Evolutionary conservation across 2,329 filamentous ascomycete species (phyloP).

Genomic region (Aaosphaeria pasadenensis): DNA sequence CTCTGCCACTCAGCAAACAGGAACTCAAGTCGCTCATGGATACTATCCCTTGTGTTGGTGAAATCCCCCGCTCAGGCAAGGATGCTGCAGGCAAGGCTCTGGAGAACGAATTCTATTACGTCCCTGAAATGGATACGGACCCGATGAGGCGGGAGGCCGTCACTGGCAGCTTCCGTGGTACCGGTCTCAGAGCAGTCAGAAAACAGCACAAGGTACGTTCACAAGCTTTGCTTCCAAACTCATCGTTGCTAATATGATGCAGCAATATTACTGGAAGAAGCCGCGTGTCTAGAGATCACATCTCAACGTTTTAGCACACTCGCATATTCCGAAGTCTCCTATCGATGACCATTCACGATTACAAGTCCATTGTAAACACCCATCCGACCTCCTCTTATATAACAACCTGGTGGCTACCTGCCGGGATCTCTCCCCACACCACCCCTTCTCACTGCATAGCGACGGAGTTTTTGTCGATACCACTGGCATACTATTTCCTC

Average conservation of each 20-base stretch:
- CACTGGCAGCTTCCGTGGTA: conserved; percentile 81
- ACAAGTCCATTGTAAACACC: no score
- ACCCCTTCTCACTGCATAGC: no score
- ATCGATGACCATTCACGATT: no score
- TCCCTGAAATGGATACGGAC: conserved; percentile 82
- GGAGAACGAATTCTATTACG: conserved; percentile 96
- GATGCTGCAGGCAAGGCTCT: conserved; percentile 91
- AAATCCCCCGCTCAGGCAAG: conserved; percentile 87
- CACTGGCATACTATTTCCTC: no score
- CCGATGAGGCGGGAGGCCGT: conserved; percentile 76
- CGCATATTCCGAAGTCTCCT: no score
- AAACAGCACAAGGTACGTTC: conserved; percentile 91
- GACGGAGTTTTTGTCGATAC: no score
- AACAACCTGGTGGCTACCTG: no score
- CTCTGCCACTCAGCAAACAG: conserved; percentile 26
- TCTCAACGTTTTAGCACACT: not conserved
- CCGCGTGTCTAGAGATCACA: conserved; percentile 40
- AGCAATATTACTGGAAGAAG: conserved; percentile 73
- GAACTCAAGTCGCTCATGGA: conserved; percentile 72
- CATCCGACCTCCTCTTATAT: no score
- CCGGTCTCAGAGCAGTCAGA: conserved; percentile 81
- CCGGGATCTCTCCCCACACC: no score
- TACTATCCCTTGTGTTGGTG: conserved; percentile 73
- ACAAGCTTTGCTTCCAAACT: not conserved
- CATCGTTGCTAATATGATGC: not conserved